These are phyloP conservation scores for Xerocomus brunneocitrinus DNA, from an alignment of 768 basidiomycete genomes.

Conservation along the genomic window DNA sequence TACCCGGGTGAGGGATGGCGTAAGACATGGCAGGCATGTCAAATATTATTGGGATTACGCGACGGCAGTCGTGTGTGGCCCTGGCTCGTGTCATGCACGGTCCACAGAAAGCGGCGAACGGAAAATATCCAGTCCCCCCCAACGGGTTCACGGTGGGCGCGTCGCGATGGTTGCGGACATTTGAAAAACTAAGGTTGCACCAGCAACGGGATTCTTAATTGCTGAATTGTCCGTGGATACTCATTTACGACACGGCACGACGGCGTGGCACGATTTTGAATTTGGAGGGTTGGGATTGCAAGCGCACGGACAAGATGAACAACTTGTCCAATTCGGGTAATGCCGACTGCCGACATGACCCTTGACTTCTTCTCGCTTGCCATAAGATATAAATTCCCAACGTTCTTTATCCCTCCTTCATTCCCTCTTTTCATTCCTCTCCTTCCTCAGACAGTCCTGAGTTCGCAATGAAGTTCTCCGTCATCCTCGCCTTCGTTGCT, in stretches of 20 bases:
- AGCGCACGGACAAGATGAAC: neutral
- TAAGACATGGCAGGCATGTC: neutral
- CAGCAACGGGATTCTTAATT: neutral
- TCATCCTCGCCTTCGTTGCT: slow-evolving; percentile 34
- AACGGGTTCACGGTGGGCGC: neutral
- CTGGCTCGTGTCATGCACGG: neutral
- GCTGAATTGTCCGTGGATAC: too few relatives aligned
- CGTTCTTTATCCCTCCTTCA: neutral
- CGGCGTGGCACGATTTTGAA: too few relatives aligned
- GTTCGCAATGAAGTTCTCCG: slow-evolving; percentile 28
- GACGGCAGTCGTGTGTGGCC: neutral
- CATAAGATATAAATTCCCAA: neutral
- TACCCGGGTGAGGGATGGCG: neutral
- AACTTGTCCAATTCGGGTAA: neutral
- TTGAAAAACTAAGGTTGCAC: neutral
- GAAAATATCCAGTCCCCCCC: neutral
- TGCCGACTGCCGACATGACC: slow-evolving; percentile 15
- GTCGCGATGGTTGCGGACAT: neutral
- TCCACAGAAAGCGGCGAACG: neutral
- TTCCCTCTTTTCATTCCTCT: neutral
- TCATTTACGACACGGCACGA: neutral
- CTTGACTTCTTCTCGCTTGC: slow-evolving; percentile 4
- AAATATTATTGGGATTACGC: neutral
- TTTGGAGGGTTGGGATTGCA: too few relatives aligned
- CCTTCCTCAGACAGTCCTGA: neutral